Base-by-base conservation (phyloP, 352 stramenopile genomes). In the Globisporangium canariense region DNA sequence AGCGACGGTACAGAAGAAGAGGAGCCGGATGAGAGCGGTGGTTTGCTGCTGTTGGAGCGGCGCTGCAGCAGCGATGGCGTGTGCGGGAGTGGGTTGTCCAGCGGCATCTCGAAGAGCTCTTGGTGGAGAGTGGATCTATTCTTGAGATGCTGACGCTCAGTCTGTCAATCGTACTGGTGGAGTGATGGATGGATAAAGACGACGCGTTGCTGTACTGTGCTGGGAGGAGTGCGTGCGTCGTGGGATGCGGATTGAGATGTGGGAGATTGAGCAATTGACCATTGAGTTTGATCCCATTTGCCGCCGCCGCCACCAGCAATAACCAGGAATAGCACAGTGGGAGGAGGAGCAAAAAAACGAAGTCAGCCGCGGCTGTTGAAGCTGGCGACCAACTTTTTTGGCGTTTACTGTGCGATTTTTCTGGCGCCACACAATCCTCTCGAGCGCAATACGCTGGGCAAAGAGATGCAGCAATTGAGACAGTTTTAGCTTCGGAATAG, bases 21-120 rank as follows among this genome's bases (percentile, higher is more conserved):
- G 50, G 18, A 41, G 9, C 16, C 20, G 28, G 20, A 30, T 10
- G 57, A 54, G 41, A 66, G 60, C 30, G 60, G 60, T n/a, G 60
- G 60, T 30, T 55, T 64, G 50, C 18, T 58, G 38, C 60, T 63
- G n/a, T n/a, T 47, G 0, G 60, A 14, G 51, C 51, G 51, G 40
- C 60, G 60, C n/a, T 46, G 40, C 46, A 50, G 50, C 38, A 47
- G 43, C 13, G 16, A 16, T 11, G 46, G 36, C 25, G 49, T 36
- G 18, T 49, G 59, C 22, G 36, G 50, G 1, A 49, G 25, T 43
- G 60, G n/a, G 10, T 28, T 25, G 40, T 51, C 34, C 60, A 55
- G 60, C 16, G 46, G 41, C 60, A 66, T 66, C 14, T 38, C 13
- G 43, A 18, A 18, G n/a, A 55, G 53, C 32, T 58, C 38, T 58